Base-by-base conservation (phyloP, 495 filamentous ascomycete species). In the Hypomontagnella monticulosa region DNA sequence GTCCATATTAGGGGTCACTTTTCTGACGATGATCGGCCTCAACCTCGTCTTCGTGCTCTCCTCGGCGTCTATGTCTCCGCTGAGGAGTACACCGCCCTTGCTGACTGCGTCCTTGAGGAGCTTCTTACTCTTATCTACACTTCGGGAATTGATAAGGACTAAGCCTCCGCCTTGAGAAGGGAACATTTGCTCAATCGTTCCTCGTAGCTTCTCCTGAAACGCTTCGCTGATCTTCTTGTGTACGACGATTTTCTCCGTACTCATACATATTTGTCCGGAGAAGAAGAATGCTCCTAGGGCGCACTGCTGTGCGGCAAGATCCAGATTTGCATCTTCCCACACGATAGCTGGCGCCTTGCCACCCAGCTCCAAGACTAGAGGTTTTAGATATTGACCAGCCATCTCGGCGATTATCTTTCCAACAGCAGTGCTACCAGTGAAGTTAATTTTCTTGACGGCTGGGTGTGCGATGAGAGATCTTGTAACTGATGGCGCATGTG, bases 191-290 rank as follows among this genome's bases (percentile, higher is more conserved):
- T 80, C 78, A 16, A 87, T 74, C 12, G 83, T 81, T 3, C 73
- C 69, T 52, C 86, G 81, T 8, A 93, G 75, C 63, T 86, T 83
- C 48, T 80, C 75, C 48, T 86, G 83, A 74, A 96, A 97, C 44
- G 84, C 73, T 9, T 82, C 81, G 20, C 84, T 84, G 52, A 97
- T 75, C 12, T 83, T 80, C 36, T 85, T 84, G 71, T 96, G 90
- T 18, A 97, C 91, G 16, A 97, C 76, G 71, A 97, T 91, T 20
- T 90, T 87, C 79, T 97, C 93, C 0, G 93, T 96, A 2, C 87
- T 85, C 93, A 97, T 74, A 80, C 93, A 97, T 48, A 96, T 86
- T 80, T 97, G 93, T 0, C 93, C 93, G 18, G 85, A 73, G 69
- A 85, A 80, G 40, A 85, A 54, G 73, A 87, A 85, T 3, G 84